Evolutionary conservation across 1,284 basidiomycete species (phyloP), one percentile per base, ranked within the genome.

Genomic region (Stereum hirsutum): DNA sequence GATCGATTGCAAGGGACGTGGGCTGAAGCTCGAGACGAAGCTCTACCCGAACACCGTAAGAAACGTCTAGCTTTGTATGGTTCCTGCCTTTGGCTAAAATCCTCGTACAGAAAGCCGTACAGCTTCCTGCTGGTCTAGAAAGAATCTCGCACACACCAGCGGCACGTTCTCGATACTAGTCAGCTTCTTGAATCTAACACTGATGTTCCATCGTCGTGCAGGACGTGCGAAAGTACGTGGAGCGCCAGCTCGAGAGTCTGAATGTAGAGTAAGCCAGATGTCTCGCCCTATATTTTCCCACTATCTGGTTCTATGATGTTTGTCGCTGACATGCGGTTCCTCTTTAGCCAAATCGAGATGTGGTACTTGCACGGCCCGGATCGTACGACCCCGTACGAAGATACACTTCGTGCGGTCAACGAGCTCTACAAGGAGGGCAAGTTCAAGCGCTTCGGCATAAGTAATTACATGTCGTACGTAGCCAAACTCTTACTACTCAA

Each of bases 351-450:
- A 43, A 48, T 71, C 23, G 71, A 75, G 33, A 64, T 77, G 49
- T 77, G 63, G 57, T 78, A 78, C 56, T 62, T 79, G 3, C 75
- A 78, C 50, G 69, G 62, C 4, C 73, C 75, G 4, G 75, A 78
- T 49, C 65, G 74, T 19, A 59, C 62, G 21, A 65, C 62, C 0
- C 64, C 66, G 0, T 70, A 69, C 47, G 70, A 66, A 33, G 68
- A 64, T 33, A 75, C 75, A 0, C 53, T 77, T 23, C 61, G 62
- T 42, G 68, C 68, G 1, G 63, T 73, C 39, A 62, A 78, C 54
- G 68, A 70, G 4, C 62, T 71, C 19, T 61, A 76, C 58, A 63
- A 70, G 46, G 64, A 72, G 48, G 73, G 74, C n/a, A 53, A 59
- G 28, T 64, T 59, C 57, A 58, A 60, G 44, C 57, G 61, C 3